phyloP scores from a whole-genome alignment of 805 yeast genomes.

The Metschnikowia continentalis region DNA sequence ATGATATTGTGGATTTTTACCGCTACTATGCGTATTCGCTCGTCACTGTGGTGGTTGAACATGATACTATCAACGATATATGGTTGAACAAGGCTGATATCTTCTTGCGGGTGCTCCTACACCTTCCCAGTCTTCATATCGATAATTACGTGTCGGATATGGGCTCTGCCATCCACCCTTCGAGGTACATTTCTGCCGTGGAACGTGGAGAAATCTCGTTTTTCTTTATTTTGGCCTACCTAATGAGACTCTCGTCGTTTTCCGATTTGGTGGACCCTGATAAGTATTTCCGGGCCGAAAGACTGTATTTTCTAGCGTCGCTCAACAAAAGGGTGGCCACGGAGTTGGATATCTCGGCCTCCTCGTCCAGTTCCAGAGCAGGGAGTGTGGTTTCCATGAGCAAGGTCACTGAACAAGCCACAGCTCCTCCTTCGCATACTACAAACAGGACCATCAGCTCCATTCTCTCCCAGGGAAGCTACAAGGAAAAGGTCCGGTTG shows the following conservation, averaged over 20 bases:
- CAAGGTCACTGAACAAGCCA: background rate
- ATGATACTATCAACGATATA: conserved; percentile 6
- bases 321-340: conserved; percentile 12
- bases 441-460: conserved; percentile 8
- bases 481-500: conserved; percentile 16
- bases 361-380: conserved; percentile 15
- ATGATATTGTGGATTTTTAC: conserved; percentile 13
- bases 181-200: conserved; percentile 5
- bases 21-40: conserved; percentile 13
- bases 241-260: conserved; percentile 10
- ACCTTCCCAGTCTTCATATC: conserved; percentile 15
- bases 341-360: conserved; percentile 16
- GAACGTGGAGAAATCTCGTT: conserved; percentile 18
- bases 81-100: conserved; percentile 12
- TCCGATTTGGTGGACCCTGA: conserved; percentile 8
- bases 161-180: background rate
- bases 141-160: conserved; percentile 8
- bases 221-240: conserved; percentile 11
- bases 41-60: conserved; percentile 9
- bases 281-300: conserved; percentile 6
- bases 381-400: conserved; percentile 15
- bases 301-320: conserved; percentile 9
- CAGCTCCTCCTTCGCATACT: background rate
- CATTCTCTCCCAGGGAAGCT: conserved; percentile 15
- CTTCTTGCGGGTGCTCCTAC: conserved; percentile 12